phyloP scores from a whole-genome alignment of 257 asterid species.

The Paraleonurus japonicus region DNA sequence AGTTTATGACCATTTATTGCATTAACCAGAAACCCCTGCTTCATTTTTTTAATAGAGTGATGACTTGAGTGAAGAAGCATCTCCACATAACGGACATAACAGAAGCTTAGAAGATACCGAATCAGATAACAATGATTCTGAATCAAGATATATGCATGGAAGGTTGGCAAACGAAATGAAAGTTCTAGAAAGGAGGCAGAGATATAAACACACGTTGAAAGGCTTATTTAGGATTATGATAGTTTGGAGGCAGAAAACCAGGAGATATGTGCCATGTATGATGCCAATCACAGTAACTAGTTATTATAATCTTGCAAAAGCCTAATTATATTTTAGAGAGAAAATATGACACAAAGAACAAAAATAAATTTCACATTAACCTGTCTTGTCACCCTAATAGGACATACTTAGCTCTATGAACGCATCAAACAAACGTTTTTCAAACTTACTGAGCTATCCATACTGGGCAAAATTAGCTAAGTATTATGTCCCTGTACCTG shows the following conservation, averaged over 20 bases:
- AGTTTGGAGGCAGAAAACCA: constrained; percentile 49
- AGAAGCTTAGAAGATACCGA: constrained; percentile 43
- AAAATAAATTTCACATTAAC: too few relatives aligned
- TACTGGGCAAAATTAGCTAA: too few relatives aligned
- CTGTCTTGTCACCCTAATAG: too few relatives aligned
- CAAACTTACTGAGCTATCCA: too few relatives aligned
- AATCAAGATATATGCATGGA: constrained; percentile 31
- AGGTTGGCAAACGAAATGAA: constrained; percentile 42
- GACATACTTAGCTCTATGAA: too few relatives aligned
- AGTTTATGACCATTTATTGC: neutral
- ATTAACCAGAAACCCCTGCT: constrained; percentile 7
- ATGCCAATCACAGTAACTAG: too few relatives aligned
- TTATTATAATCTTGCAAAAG: too few relatives aligned
- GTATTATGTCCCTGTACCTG: too few relatives aligned
- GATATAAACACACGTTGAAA: constrained; percentile 42
- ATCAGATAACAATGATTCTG: constrained; percentile 36
- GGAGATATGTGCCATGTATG: constrained; percentile 42
- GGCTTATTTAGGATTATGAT: constrained; percentile 49
- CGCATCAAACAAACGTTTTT: too few relatives aligned
- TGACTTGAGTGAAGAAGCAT: constrained; percentile 41
- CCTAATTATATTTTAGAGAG: too few relatives aligned
- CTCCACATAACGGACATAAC: constrained; percentile 36
- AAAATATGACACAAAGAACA: too few relatives aligned
- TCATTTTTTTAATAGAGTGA: constrained; percentile 46
- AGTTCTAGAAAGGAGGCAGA: constrained; percentile 59